These are phyloP conservation scores for Cubamyces sp. DNA, from an alignment of 768 basidiomycete species.

Conservation along the genomic window DNA sequence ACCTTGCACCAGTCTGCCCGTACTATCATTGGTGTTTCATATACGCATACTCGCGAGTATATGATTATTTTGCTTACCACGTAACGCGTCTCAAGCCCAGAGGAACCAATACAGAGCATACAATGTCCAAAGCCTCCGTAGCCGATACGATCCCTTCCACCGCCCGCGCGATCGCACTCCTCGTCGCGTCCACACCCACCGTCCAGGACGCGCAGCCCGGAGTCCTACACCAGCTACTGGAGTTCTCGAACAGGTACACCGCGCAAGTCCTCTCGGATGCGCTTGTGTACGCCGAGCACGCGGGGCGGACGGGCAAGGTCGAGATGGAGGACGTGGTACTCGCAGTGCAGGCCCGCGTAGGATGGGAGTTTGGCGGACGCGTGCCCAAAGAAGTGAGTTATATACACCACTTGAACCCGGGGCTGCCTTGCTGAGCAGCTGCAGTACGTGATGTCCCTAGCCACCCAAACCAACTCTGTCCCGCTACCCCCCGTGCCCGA, in stretches of 20 bases:
- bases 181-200: conserved; percentile 81
- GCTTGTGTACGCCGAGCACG: conserved; percentile 86
- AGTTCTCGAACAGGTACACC: conserved; percentile 85
- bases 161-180: conserved; percentile 80
- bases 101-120: background rate
- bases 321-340: conserved; percentile 83
- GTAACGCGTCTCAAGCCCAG: too few relatives aligned
- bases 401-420: background rate
- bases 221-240: conserved; percentile 84
- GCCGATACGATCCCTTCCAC: conserved; percentile 81
- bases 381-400: conserved; percentile 82
- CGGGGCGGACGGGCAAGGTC: conserved; percentile 74
- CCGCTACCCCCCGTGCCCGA: conserved; percentile 86
- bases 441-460: conserved; percentile 78
- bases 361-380: conserved; percentile 90
- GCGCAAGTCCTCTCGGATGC: conserved; percentile 84
- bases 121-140: conserved; percentile 47
- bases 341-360: conserved; percentile 86
- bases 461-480: conserved; percentile 79
- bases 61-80: too few relatives aligned
- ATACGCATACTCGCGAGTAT: too few relatives aligned
- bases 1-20: too few relatives aligned
- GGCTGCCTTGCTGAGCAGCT: too few relatives aligned
- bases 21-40: too few relatives aligned
- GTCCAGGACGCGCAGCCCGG: conserved; percentile 87